Base-by-base conservation (phyloP, 225 moss, liverwort and hornwort genomes). In the Straminergon stramineum region DNA sequence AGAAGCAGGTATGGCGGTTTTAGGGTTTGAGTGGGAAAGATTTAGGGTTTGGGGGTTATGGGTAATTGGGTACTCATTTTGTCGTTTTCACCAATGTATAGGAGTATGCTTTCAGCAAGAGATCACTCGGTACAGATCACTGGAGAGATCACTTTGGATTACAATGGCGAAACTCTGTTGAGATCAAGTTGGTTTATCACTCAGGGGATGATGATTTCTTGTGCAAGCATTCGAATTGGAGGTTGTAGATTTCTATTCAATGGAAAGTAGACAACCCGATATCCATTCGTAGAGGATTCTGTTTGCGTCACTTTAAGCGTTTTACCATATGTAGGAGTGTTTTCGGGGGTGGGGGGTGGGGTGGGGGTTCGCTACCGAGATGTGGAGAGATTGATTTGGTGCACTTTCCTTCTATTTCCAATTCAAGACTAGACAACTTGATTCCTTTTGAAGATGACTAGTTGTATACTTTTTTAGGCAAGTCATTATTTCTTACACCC, bases 1-100 rank as follows among this genome's bases (percentile, higher is more conserved):
- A 91, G 87, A 94, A 93, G 82, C 94, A 94, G 93, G 94, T 94
- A 57, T 64, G 89, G 71, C 75, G 28, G 53, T 10, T 80, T 70
- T 89, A 85, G 85, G 89, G 43, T 41, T 45, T 63, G 35, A 15
- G 16, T 4, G 31, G 62, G 81, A 52, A 60, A 28, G 20, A 52
- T 52, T 82, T 71, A 71, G 70, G 81, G 66, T 21, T 70, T 9
- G 45, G 13, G 37, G 8, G 34, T 7, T 13, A 18, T n/a, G 30
- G 57, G 17, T 37, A 48, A 69, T 81, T 51, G 20, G 56, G 30
- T 43, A 30, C 71, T 71, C 53, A 28, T 71, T 57, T 65, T 17
- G 37, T 66, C 66, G 34, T 51, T 52, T 61, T 43, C 26, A 41
- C 11, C 67, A 15, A 27, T 53, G 18, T 24, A 19, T 19, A 53